Base-by-base conservation (phyloP, 2,329 filamentous ascomycete species). In the Trichophyton mentagrophytes region DNA sequence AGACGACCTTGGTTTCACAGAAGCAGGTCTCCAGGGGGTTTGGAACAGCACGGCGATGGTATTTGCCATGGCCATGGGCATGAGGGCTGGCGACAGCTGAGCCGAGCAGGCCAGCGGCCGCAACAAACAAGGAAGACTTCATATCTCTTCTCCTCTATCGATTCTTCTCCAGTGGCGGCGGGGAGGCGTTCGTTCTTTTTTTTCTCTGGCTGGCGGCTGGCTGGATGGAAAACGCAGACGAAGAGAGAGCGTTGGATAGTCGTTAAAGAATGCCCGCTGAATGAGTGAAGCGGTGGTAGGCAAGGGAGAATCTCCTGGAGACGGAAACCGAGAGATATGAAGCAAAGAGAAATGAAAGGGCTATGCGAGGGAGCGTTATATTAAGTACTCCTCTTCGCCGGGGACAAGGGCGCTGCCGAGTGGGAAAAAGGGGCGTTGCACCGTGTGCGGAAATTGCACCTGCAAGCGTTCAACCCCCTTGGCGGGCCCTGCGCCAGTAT, bases 221-320 rank as follows among this genome's bases (percentile, higher is more conserved):
- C 58, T 15, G 53, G 25, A 25, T 33, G 38, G 44, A 38, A 15
- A 30, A 30, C 27, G 27, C 13, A 17, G 51, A 57, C 33, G 49
- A 33, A 1, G 47, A 27, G 13, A 25, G 20, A 47, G 44, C 17
- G 17, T 20, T 25, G 42, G 7, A 27, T 36, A 17, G 25, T 40
- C 66, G 66, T 74, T 44, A 87, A 87, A 77, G 85, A 88, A 79
- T 85, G 86, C 83, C 88, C 87, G 88, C 88, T 90, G 78, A 91
- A 90, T 75, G 88, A 70, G 73, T 75, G 68, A 73, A 70, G 70
- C 70, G 71, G 68, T 73, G 64, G 65, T 68, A 63, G 65, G 62
- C 40, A 62, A 57, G 62, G 49, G 59, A 22, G 44, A 59, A 38
- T 11, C 46, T 13, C 33, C 33, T 11, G 33, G 46, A 17, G 6